phyloP scores from a whole-genome alignment of 1,284 basidiomycete species.

The Cryptococcus sp. region DNA sequence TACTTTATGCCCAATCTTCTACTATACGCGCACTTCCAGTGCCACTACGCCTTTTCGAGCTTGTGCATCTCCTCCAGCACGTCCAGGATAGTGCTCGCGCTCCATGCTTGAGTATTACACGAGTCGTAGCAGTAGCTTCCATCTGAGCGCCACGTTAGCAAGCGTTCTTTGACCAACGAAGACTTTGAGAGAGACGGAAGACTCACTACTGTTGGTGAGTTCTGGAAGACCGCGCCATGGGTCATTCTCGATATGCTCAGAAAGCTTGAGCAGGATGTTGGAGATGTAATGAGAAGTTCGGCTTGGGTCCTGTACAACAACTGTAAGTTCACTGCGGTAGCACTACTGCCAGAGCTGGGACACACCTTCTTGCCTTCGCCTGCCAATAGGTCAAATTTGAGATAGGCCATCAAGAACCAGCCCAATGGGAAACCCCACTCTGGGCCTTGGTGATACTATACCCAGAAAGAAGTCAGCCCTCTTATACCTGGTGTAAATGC shows the following conservation, averaged over 20 bases:
- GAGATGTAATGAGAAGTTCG: slow-evolving; percentile 78
- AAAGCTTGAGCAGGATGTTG: slow-evolving; percentile 66
- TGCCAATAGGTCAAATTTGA: slow-evolving; percentile 71
- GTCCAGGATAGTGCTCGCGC: slow-evolving; percentile 81
- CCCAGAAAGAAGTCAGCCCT: too few species aligned
- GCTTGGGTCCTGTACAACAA: slow-evolving; percentile 61
- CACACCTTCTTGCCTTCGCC: slow-evolving; percentile 65
- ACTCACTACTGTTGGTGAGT: slow-evolving; percentile 70
- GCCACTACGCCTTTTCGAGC: slow-evolving; percentile 25
- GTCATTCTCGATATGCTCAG: slow-evolving; percentile 72
- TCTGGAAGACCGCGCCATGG: slow-evolving; percentile 91
- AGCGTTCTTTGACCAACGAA: not conserved
- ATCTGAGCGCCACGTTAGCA: slow-evolving; percentile 45
- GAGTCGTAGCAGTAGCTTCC: slow-evolving; percentile 80
- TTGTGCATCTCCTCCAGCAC: slow-evolving; percentile 73
- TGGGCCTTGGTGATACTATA: slow-evolving; percentile 58
- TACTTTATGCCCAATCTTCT: too few species aligned
- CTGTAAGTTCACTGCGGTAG: not conserved
- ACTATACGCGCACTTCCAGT: too few species aligned
- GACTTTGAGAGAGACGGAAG: not conserved
- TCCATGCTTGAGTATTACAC: slow-evolving; percentile 91
- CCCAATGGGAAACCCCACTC: slow-evolving; percentile 95
- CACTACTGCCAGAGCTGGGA: slow-evolving; percentile 10
- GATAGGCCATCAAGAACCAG: slow-evolving; percentile 90
- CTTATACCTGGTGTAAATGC: too few species aligned